Conservation (phyloP, 106 monocot genomes). For the Gastrodia elata region DNA sequence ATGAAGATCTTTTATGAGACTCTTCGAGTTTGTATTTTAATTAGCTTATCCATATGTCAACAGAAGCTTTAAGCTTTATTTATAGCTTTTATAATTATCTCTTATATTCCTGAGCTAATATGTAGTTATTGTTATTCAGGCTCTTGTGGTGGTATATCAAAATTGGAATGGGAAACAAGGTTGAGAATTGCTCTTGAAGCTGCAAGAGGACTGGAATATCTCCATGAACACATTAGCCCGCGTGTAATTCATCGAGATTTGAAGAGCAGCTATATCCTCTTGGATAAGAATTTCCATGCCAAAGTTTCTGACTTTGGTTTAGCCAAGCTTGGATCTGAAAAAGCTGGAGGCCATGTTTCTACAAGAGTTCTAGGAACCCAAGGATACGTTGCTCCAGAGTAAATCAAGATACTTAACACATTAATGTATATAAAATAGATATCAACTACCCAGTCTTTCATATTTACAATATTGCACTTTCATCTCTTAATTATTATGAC, state of each 20-base stretch:
- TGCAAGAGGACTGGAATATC: conserved; percentile 89
- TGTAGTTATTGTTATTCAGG: no score
- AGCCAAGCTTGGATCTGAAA: conserved; percentile 92
- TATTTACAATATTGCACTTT: no score
- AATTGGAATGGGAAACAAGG: conserved; percentile 84
- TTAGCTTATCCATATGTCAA: no score
- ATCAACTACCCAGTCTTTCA: no score
- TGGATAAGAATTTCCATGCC: conserved; percentile 82
- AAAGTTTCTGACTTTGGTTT: conserved; percentile 96
- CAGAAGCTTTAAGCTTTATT: no score
- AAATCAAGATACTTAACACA: conserved; percentile 8
- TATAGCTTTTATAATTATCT: no score
- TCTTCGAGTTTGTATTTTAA: no score
- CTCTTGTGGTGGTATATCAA: conserved; percentile 58
- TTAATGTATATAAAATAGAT: no score
- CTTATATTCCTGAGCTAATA: no score
- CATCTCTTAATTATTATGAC: no score
- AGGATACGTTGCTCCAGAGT: conserved; percentile 99
- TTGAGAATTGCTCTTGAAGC: conserved; percentile 98
- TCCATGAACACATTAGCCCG: conserved; percentile 86
- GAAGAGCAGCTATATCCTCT: conserved; percentile 96
- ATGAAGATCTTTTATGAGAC: no score
- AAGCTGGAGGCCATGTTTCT: conserved; percentile 95
- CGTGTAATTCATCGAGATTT: conserved; percentile 98
- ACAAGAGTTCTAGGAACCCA: conserved; percentile 95